A percentile compares a stretch with the other conserved stretches of the same genome.
phyloP scores from a whole-genome alignment of 495 filamentous ascomycete species.

The Polyplosphaeria fusca region DNA sequence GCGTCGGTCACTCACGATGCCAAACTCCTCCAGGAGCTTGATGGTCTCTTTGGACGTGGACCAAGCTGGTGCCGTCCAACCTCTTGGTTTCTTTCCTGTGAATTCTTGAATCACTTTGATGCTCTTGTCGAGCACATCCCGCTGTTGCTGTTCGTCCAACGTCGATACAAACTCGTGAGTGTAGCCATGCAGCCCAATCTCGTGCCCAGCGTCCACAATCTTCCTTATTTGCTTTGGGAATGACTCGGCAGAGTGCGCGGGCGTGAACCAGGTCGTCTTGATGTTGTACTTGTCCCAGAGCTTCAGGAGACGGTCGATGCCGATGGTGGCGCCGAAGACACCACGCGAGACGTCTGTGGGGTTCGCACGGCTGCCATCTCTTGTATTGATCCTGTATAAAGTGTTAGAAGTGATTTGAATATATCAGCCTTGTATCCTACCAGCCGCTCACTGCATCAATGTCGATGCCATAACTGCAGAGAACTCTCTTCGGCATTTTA shows the following conservation, averaged over 20 bases:
- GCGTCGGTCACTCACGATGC: slow-evolving; percentile 46
- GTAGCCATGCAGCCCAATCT: slow-evolving; percentile 48
- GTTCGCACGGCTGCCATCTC: slow-evolving; percentile 31
- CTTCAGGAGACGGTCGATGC: slow-evolving; percentile 44
- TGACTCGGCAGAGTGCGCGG: slow-evolving; percentile 42
- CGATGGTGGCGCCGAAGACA: slow-evolving; percentile 45
- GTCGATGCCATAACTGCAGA: slow-evolving; percentile 43
- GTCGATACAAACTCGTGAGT: slow-evolving; percentile 41
- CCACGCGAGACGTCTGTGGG: slow-evolving; percentile 41
- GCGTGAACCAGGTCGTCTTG: slow-evolving; percentile 47
- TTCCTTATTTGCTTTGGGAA: slow-evolving; percentile 43
- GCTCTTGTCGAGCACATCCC: slow-evolving; percentile 41
- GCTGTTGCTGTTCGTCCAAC: slow-evolving; percentile 39
- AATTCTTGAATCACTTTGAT: slow-evolving; percentile 40
- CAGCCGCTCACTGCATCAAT: slow-evolving; percentile 51
- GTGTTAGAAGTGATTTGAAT: not conserved
- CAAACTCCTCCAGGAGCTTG: slow-evolving; percentile 63
- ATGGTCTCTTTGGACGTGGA: slow-evolving; percentile 64
- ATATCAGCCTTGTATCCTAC: slow-evolving; percentile 26
- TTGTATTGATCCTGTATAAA: slow-evolving; percentile 40
- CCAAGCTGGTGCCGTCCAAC: slow-evolving; percentile 58
- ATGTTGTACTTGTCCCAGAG: slow-evolving; percentile 43
- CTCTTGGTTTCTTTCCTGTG: slow-evolving; percentile 39
- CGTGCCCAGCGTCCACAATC: slow-evolving; percentile 44
- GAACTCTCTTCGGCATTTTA: slow-evolving; percentile 36